Percentiles rank a stretch among this genome's conserved stretches.
These are phyloP conservation scores for Phytophthora pisi DNA, from an alignment of 352 stramenopile species.

Conservation along the genomic window DNA sequence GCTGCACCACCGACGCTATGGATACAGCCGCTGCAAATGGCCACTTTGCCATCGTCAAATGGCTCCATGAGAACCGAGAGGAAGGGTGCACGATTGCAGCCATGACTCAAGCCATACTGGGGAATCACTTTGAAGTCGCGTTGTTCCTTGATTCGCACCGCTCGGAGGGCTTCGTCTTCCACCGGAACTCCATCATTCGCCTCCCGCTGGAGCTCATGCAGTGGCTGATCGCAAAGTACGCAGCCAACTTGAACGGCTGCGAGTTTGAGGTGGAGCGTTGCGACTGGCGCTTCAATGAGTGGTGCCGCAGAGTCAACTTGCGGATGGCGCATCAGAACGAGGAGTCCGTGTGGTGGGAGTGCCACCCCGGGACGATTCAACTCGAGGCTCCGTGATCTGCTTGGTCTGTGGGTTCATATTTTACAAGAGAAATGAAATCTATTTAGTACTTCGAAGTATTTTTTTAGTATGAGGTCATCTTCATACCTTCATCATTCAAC, in stretches of 20 bases:
- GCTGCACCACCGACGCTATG: constrained; percentile 35
- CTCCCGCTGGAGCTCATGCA: constrained; percentile 37
- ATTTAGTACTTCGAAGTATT: neutral
- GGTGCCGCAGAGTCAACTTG: constrained; percentile 26
- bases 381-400: neutral
- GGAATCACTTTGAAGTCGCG: constrained; percentile 32
- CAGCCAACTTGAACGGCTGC: constrained; percentile 20
- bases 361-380: constrained; percentile 10
- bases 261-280: constrained; percentile 32
- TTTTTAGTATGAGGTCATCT: neutral
- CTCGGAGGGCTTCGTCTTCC: constrained; percentile 24
- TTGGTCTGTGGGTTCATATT: neutral
- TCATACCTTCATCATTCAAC: too few species aligned
- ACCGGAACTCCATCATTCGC: constrained; percentile 28
- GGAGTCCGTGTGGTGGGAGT: constrained; percentile 33
- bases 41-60: constrained; percentile 27
- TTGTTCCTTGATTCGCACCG: constrained; percentile 30
- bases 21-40: constrained; percentile 29
- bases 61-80: constrained; percentile 30
- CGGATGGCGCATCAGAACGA: constrained; percentile 33
- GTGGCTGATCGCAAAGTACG: constrained; percentile 33
- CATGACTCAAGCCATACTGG: constrained; percentile 32
- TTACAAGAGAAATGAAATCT: neutral
- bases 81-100: constrained; percentile 33
- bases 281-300: constrained; percentile 37